These are phyloP conservation scores for Halophytophthora batemanensis DNA, from an alignment of 352 stramenopile genomes.

Conservation along the genomic window DNA sequence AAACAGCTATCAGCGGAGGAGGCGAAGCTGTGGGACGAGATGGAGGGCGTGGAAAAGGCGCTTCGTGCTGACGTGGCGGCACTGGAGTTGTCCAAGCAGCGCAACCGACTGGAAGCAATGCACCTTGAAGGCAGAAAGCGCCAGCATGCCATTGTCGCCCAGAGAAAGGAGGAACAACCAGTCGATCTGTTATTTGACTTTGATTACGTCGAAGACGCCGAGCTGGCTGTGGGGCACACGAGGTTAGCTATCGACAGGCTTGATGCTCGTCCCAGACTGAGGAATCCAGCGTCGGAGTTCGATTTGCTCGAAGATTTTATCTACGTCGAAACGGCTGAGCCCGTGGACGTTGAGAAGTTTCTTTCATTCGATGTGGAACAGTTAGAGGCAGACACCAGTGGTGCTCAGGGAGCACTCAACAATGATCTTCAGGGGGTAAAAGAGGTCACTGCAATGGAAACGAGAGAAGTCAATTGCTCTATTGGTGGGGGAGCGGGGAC, in stretches of 20 bases:
- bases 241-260: not conserved
- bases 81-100: slow-evolving; percentile 37
- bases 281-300: not conserved
- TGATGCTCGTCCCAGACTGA: not conserved
- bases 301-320: slow-evolving; percentile 33
- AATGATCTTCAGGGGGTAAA: too few relatives aligned
- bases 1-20: slow-evolving; percentile 41
- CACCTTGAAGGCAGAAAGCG: slow-evolving; percentile 37
- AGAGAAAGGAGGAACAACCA: slow-evolving; percentile 1
- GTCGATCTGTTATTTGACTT: slow-evolving; percentile 28
- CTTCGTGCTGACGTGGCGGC: slow-evolving; percentile 36
- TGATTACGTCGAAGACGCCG: slow-evolving; percentile 31
- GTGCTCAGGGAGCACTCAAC: too few relatives aligned
- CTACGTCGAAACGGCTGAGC: slow-evolving; percentile 36
- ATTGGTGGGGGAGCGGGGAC: too few relatives aligned
- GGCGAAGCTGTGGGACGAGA: slow-evolving; percentile 37
- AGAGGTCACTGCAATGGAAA: too few relatives aligned
- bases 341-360: not conserved
- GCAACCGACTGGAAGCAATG: slow-evolving; percentile 45
- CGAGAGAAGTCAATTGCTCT: too few relatives aligned
- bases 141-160: not conserved
- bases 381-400: too few relatives aligned
- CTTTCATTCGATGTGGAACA: not conserved
- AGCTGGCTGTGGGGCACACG: not conserved
- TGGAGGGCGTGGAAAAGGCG: slow-evolving; percentile 41